phyloP scores from a whole-genome alignment of 176 grass and related monocot species.

The Rhipidocladum racemiflorum region DNA sequence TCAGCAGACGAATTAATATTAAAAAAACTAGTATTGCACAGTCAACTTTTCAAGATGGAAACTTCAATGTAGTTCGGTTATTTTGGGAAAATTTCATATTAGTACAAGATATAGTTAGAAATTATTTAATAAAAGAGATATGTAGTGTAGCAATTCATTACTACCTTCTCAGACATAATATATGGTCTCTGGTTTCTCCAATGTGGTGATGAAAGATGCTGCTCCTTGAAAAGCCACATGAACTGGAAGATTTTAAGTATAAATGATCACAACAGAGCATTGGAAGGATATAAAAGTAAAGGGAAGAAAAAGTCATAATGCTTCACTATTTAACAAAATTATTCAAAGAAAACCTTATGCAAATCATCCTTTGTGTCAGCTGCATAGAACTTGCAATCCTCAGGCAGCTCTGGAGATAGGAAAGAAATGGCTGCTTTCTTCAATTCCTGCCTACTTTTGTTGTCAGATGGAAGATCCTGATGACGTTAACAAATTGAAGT shows the following conservation, averaged over 20 bases:
- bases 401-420: constrained; percentile 82
- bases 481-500: constrained; percentile 15
- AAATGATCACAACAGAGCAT: constrained; percentile 2
- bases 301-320: neutral
- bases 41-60: constrained; percentile 13
- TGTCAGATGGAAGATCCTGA: constrained; percentile 87
- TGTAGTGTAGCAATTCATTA: constrained; percentile 8
- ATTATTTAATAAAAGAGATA: constrained; percentile 8
- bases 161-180: constrained; percentile 88
- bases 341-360: constrained; percentile 59
- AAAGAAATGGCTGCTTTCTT: constrained; percentile 73
- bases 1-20: neutral
- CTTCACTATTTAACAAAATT: constrained; percentile 9
- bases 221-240: constrained; percentile 98
- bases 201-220: constrained; percentile 77
- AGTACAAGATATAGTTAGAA: neutral
- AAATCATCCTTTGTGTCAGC: constrained; percentile 93
- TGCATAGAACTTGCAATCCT: constrained; percentile 88
- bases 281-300: constrained; percentile 1
- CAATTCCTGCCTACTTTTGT: constrained; percentile 84
- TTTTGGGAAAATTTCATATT: constrained; percentile 8
- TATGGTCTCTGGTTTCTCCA: constrained; percentile 94
- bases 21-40: neutral
- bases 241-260: constrained; percentile 48
- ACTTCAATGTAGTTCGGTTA: neutral